Evolutionary conservation across 2,329 filamentous ascomycete species (phyloP), one percentile per base, ranked within the genome.

Genomic region (Blastomyces percursus): DNA sequence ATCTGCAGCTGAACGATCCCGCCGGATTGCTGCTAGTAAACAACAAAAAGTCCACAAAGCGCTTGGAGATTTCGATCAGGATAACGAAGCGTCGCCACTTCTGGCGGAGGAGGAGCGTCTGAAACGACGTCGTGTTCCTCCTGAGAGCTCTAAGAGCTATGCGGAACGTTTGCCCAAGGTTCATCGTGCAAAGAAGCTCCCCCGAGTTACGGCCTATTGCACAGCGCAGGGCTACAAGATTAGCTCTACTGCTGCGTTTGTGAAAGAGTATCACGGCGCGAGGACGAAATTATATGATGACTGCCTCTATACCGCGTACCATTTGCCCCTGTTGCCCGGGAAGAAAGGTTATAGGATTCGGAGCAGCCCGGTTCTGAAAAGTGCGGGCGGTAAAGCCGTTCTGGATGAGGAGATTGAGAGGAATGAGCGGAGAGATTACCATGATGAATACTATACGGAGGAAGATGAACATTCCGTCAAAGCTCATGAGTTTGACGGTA

Each of bases 251-350:
- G 91, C 92, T 16, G 85, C 90, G 42, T 99, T 99, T 72, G 80
- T 96, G 65, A 88, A 89, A 69, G 89, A 90, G 66, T 88, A 87
- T 70, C 94, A 99, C 76, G 87, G 89, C 40, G 93, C 92, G 0
- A 88, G 91, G 76, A 96, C 93, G 16, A 99, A 99, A 76, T 81
- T 97, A 5, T 99, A 99, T 76, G 94, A 99, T 74, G 94, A 99
- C 75, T 99, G 94, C 72, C 80, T 99, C 30, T 99, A 99, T 73
- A 90, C 88, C 32, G 93, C 96, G 57, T 99, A 99, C 74, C 92
- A 96, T 72, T 79, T 96, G 38, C 94, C 94, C 5, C 78, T 99
- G 19, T 80, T 97, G 61, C 88, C 90, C 2, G 94, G 93, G 0
- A 85, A 81, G 56, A 91, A 96, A 58, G 93, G 94, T 1, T 96